Conservation (phyloP, 139 green algal genomes). For the Chloropicon primus region DNA sequence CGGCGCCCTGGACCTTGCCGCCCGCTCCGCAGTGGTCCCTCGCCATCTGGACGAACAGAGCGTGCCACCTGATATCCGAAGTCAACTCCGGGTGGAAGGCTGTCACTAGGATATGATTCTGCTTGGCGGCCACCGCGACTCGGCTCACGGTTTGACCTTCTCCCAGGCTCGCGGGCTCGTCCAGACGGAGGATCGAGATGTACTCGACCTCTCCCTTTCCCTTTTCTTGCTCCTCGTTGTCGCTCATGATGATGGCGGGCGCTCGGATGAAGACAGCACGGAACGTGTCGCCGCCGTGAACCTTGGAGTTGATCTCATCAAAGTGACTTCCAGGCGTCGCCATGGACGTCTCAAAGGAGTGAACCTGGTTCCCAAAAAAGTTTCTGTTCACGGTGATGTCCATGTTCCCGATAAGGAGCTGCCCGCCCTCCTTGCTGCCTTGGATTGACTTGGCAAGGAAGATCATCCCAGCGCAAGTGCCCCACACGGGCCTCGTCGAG, state of each 20-base stretch:
- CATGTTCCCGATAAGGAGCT: constrained; percentile 82
- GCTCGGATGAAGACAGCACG: constrained; percentile 90
- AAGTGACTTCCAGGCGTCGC: constrained; percentile 34
- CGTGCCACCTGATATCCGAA: constrained; percentile 1
- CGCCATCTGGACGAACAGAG: neutral
- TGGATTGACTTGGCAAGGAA: constrained; percentile 72
- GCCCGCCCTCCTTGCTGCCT: constrained; percentile 85
- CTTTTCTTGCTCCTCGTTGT: neutral
- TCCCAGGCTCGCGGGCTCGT: neutral
- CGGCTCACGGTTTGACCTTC: neutral
- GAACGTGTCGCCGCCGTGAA: constrained; percentile 24
- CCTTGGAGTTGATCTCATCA: neutral
- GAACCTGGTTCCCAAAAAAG: constrained; percentile 90
- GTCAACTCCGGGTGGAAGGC: constrained; percentile 54
- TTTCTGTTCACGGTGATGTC: constrained; percentile 86
- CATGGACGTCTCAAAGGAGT: constrained; percentile 86
- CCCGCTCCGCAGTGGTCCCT: neutral
- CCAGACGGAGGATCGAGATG: neutral
- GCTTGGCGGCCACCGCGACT: constrained; percentile 77
- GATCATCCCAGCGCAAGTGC: constrained; percentile 96
- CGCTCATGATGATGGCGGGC: constrained; percentile 55
- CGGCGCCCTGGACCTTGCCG: neutral
- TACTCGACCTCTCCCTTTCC: neutral
- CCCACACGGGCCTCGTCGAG: constrained; percentile 66
- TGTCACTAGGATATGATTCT: constrained; percentile 71